Evolutionary conservation across 108 stramenopile genomes (phyloP).

Genomic region (Chaetoceros muelleri): DNA sequence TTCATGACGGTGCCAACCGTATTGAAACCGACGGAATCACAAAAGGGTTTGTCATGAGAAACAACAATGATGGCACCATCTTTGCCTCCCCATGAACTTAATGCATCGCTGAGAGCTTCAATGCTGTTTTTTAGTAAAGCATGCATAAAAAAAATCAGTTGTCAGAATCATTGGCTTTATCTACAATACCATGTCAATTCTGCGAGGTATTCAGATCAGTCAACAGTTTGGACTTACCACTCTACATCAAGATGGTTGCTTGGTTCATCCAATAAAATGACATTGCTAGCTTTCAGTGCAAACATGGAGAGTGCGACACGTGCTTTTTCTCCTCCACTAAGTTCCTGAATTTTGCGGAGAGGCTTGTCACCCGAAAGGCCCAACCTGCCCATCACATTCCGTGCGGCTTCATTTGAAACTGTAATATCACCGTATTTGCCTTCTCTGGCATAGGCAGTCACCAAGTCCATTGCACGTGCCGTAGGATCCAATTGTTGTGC

Average conservation of each 20-base stretch:
- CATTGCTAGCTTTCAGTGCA: conserved; percentile 68
- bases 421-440: conserved; percentile 58
- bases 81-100: conserved; percentile 63
- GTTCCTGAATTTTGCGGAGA: conserved; percentile 29
- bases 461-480: conserved; percentile 69
- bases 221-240: too few species aligned
- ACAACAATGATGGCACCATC: conserved; percentile 85
- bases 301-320: conserved; percentile 77
- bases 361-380: conserved; percentile 78
- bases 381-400: conserved; percentile 64
- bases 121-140: too few species aligned
- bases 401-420: conserved; percentile 66
- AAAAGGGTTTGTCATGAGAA: conserved; percentile 86
- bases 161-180: too few species aligned
- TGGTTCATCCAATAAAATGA: conserved; percentile 63
- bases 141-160: too few species aligned
- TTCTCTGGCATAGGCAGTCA: conserved; percentile 54
- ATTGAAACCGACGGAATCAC: conserved; percentile 76
- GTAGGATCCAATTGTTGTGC: conserved; percentile 75
- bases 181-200: too few species aligned
- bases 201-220: too few species aligned
- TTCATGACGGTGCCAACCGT: conserved; percentile 80
- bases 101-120: conserved; percentile 66
- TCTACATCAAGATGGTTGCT: conserved; percentile 37
- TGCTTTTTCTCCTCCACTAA: conserved; percentile 80